These are phyloP conservation scores for Magnolia kwangsiensis DNA, from an alignment of 164 flowering plant genomes.

Conservation along the genomic window DNA sequence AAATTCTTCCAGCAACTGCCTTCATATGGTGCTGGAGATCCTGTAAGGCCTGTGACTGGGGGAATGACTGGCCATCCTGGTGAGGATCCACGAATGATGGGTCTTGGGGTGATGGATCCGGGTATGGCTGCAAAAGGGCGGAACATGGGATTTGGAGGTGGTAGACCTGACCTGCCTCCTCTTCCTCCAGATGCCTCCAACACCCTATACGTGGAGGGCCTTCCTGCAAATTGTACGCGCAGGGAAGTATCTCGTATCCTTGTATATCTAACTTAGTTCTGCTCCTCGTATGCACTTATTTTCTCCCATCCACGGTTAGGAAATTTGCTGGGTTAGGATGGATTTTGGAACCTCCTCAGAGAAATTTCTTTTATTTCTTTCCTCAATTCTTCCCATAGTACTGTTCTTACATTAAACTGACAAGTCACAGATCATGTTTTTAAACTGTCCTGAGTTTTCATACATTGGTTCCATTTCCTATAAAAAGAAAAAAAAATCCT, in stretches of 20 bases:
- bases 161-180: slow-evolving; percentile 41
- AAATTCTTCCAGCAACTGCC: slow-evolving; percentile 44
- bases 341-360: too few species aligned
- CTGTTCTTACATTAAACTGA: too few species aligned
- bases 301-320: background rate
- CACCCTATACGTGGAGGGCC: slow-evolving; percentile 87
- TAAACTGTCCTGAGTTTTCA: too few species aligned
- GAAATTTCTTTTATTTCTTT: too few species aligned
- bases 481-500: background rate
- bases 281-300: background rate
- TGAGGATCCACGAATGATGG: slow-evolving; percentile 51
- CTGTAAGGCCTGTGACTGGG: slow-evolving; percentile 43
- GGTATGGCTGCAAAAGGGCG: slow-evolving; percentile 36
- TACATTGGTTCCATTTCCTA: too few species aligned
- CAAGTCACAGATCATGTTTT: too few species aligned
- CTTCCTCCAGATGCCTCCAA: slow-evolving; percentile 80
- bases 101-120: slow-evolving; percentile 40
- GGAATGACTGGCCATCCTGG: slow-evolving; percentile 41
- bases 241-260: slow-evolving; percentile 98
- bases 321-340: background rate
- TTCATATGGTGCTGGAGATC: slow-evolving; percentile 52
- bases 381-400: too few species aligned
- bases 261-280: slow-evolving; percentile 4
- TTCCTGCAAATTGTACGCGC: slow-evolving; percentile 69
- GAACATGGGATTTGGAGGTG: slow-evolving; percentile 40